phyloP scores from a whole-genome alignment of 495 filamentous ascomycete genomes.

The Geopyxis carbonaria region DNA sequence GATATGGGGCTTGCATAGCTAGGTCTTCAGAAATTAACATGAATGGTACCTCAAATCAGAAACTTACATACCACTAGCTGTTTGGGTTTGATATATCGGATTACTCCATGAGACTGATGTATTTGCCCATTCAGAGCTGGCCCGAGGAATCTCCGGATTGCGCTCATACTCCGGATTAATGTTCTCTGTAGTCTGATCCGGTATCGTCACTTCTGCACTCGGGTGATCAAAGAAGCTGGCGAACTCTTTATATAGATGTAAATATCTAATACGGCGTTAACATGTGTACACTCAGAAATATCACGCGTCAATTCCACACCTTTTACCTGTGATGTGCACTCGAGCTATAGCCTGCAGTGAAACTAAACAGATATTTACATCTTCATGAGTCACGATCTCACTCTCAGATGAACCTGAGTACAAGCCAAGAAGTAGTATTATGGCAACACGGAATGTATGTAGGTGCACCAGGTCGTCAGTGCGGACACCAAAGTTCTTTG shows the following conservation, averaged over 20 bases:
- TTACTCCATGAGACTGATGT: too few relatives aligned
- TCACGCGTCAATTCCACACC: background rate
- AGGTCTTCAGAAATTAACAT: too few relatives aligned
- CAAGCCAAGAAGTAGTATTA: constrained; percentile 20
- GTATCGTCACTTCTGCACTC: too few relatives aligned
- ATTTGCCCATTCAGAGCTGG: too few relatives aligned
- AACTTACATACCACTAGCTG: too few relatives aligned
- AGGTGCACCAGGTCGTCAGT: constrained; percentile 21
- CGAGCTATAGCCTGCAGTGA: constrained; percentile 1
- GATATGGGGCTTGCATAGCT: too few relatives aligned
- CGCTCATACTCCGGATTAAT: too few relatives aligned
- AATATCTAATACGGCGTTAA: constrained; percentile 1
- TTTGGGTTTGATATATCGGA: too few relatives aligned
- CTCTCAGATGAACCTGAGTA: background rate
- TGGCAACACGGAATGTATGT: constrained; percentile 23
- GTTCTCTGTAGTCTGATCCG: too few relatives aligned
- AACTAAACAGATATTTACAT: background rate
- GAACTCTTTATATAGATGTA: constrained; percentile 3
- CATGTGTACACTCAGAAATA: background rate
- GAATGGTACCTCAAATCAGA: too few relatives aligned
- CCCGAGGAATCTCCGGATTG: too few relatives aligned
- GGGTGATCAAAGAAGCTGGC: constrained; percentile 3
- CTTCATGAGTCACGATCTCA: background rate
- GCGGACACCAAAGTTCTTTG: constrained; percentile 16
- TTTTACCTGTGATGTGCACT: constrained; percentile 5